Evolutionary conservation across 495 filamentous ascomycete species (phyloP), one percentile per base, ranked within the genome.

Genomic region (Barbatosphaeria neglecta): DNA sequence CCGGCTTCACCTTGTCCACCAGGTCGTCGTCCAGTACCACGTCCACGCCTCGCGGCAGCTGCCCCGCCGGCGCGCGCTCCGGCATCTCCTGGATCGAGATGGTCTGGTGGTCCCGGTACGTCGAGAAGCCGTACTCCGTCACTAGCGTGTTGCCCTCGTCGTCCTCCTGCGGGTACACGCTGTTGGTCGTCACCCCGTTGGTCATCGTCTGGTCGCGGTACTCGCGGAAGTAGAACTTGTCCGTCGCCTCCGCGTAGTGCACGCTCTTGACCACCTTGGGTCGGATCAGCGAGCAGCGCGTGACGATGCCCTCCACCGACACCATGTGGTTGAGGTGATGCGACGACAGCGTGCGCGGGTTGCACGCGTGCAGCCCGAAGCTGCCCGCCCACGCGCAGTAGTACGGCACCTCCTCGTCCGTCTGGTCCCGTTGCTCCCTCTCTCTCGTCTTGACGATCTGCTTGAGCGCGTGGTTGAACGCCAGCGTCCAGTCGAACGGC

Each of bases 11-110:
- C 48, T 77, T 81, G 61, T 99, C 92, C 24, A 99, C 92, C 22
- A 99, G 71, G 58, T 99, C 92, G 61, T 99, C 92, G 53, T 99
- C 92, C 52, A 97, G 66, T 47, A 99, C 87, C 17, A 99, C 90
- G 66, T 99, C 92, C n/a, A 97, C 92, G 40, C 90, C 88, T 47
- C 92, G 81, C 48, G 92, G 92, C 53, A 99, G 77, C 70, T 97
- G 92, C 40, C 92, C 92, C 44, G 92, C 90, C 22, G 92, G 92
- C 20, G 92, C 92, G 56, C 92, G 75, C 62, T 99, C 92, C 13
- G 92, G 92, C 92, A 99, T 99, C 74, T 99, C 92, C 72, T 99
- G 92, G 56, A 99, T 95, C 0, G 92, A 97, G 41, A 99, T 87
- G 16, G 87, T 90, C 60, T 99, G 92, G 63, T 99, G 93, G 61